Evolutionary conservation across 371 early-diverging fungal genomes (phyloP).

Genomic region (Mucor irregularis): DNA sequence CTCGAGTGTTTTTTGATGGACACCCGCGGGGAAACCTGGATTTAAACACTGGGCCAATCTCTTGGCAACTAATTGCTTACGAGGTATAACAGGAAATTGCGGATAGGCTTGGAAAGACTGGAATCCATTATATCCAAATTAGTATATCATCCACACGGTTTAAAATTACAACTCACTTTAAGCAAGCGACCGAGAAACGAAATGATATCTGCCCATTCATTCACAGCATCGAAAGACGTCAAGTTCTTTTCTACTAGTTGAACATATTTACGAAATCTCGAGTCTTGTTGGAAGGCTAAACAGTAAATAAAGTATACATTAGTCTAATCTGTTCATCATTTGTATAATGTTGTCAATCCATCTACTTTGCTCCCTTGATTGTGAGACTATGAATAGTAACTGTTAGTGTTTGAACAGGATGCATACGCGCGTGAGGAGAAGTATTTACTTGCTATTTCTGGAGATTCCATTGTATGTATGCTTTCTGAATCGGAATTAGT

Average conservation of each 20-base stretch:
- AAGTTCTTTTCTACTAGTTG: constrained; percentile 84
- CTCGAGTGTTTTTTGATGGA: constrained; percentile 95
- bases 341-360: not conserved
- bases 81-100: constrained; percentile 78
- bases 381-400: constrained; percentile 3
- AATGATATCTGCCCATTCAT: constrained; percentile 96
- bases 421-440: not conserved
- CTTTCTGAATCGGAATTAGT: constrained; percentile 6
- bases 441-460: constrained; percentile 18
- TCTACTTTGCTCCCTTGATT: constrained; percentile 17
- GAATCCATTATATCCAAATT: not conserved
- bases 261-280: constrained; percentile 79
- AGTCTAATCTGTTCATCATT: no score
- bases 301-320: not conserved
- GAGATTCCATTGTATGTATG: constrained; percentile 18
- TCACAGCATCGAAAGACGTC: constrained; percentile 88
- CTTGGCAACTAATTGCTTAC: constrained; percentile 88
- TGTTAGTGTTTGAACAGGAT: not conserved
- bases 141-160: no score
- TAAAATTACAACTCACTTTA: constrained; percentile 52
- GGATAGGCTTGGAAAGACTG: constrained; percentile 84
- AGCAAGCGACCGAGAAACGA: constrained; percentile 85
- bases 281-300: constrained; percentile 52
- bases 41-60: constrained; percentile 98
- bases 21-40: constrained; percentile 98